Evolutionary conservation across 169 alveolate species (phyloP).

Genomic region (Plasmodium vivax): DNA sequence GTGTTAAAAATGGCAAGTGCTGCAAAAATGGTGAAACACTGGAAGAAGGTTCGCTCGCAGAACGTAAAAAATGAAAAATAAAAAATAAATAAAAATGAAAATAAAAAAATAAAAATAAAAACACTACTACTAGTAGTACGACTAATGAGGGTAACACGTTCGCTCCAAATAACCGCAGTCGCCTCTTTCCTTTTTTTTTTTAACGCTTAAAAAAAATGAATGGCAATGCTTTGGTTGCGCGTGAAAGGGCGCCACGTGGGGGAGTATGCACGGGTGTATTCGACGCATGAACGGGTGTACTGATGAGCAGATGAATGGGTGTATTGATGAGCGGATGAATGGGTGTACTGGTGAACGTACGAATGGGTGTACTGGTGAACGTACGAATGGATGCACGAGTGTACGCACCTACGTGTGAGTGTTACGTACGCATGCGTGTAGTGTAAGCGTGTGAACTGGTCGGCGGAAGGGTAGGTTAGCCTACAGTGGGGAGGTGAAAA

Average conservation of each 20-base stretch:
- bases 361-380: background rate
- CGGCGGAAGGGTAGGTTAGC: background rate
- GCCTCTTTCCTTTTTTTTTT: background rate
- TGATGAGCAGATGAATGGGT: background rate
- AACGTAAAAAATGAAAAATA: background rate
- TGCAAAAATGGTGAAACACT: background rate
- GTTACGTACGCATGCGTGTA: background rate
- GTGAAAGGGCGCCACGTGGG: background rate
- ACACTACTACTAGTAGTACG: background rate
- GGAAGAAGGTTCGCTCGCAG: background rate
- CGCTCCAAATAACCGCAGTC: background rate
- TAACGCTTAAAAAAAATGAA: background rate
- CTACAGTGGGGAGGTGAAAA: background rate
- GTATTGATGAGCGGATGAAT: background rate
- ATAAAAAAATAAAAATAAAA: background rate
- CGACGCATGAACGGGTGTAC: background rate
- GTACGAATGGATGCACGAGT: background rate
- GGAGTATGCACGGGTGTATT: background rate
- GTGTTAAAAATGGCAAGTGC: background rate
- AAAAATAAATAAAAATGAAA: background rate
- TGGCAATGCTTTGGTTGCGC: background rate
- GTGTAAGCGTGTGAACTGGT: background rate
- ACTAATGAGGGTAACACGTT: background rate
- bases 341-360: background rate
- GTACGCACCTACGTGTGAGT: background rate